Percentiles rank a stretch among this genome's conserved stretches.
phyloP scores from a whole-genome alignment of 2,329 filamentous ascomycete genomes.

The Orbilia ellipsospora region DNA sequence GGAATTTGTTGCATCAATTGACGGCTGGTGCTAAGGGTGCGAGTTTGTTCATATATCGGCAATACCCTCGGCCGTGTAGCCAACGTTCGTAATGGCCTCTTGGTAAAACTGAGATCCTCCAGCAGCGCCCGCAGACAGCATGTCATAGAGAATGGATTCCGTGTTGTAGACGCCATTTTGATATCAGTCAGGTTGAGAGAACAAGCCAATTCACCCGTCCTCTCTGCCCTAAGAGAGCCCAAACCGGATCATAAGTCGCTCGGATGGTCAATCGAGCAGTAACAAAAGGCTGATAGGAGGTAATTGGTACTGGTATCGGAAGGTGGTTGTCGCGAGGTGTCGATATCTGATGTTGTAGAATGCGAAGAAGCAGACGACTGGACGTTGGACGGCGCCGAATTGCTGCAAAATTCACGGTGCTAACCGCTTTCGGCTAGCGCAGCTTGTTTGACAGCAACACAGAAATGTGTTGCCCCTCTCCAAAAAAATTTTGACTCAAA shows the following conservation, averaged over 20 bases:
- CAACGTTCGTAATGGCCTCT: slow-evolving; percentile 17
- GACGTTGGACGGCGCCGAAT: slow-evolving; percentile 38
- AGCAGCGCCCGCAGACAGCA: slow-evolving; percentile 52
- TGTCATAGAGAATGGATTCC: slow-evolving; percentile 53
- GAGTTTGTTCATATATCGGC: slow-evolving; percentile 23
- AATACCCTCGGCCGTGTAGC: slow-evolving; percentile 31
- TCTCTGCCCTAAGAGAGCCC: slow-evolving; percentile 27
- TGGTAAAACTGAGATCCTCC: slow-evolving; percentile 45
- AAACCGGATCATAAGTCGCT: slow-evolving; percentile 30
- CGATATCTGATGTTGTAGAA: slow-evolving; percentile 21
- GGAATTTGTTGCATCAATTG: slow-evolving; percentile 23
- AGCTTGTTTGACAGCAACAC: slow-evolving; percentile 11
- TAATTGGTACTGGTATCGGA: slow-evolving; percentile 7
- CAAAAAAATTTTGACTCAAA: slow-evolving; percentile 35
- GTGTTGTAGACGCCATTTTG: slow-evolving; percentile 42
- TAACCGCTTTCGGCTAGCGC: slow-evolving; percentile 6
- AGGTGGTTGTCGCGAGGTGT: slow-evolving; percentile 2
- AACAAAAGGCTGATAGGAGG: slow-evolving; percentile 5
- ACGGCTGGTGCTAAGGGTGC: slow-evolving; percentile 29
- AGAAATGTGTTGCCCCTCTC: slow-evolving; percentile 44
- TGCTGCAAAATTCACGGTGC: slow-evolving; percentile 41
- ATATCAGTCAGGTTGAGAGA: slow-evolving; percentile 1
- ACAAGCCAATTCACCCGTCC: slow-evolving; percentile 40
- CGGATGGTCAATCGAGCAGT: slow-evolving; percentile 10
- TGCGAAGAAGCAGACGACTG: slow-evolving; percentile 9